A percentile compares a stretch with the other conserved stretches of the same genome.
Evolutionary conservation across 2,329 filamentous ascomycete genomes (phyloP).

Genomic region (Ophiognomonia clavigignenti-juglandacearum): DNA sequence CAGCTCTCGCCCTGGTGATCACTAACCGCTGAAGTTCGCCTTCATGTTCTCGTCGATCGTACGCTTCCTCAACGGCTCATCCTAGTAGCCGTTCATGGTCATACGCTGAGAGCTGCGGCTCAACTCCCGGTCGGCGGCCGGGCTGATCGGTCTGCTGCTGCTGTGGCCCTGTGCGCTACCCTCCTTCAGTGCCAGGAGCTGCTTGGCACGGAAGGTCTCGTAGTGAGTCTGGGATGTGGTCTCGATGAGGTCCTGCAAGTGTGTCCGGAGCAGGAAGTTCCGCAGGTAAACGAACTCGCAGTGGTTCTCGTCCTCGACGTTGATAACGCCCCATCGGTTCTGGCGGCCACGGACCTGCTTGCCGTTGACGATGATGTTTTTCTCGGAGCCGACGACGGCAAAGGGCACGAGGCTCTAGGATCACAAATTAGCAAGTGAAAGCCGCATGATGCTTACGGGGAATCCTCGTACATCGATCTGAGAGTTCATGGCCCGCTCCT

Average conservation of each 20-base stretch:
- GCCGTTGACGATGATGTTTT: conserved; percentile 94
- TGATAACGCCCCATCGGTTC: conserved; percentile 99
- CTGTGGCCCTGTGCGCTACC: conserved; percentile 80
- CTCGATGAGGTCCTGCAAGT: conserved; percentile 97
- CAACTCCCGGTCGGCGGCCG: conserved; percentile 87
- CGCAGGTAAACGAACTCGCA: conserved; percentile 99
- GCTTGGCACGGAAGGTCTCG: conserved; percentile 99
- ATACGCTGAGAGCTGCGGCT: conserved; percentile 96
- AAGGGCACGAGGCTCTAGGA: conserved; percentile 86
- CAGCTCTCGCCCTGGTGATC: conserved; percentile 13
- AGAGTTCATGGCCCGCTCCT: conserved; percentile 88
- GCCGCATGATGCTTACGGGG: neutral
- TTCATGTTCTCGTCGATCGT: conserved; percentile 17
- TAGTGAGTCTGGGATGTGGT: conserved; percentile 99
- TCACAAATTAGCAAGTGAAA: conserved; percentile 30
- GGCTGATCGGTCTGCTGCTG: conserved; percentile 93
- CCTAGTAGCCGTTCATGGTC: conserved; percentile 98
- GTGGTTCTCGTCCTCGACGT: conserved; percentile 98
- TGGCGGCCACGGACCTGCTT: conserved; percentile 96
- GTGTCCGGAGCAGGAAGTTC: conserved; percentile 97
- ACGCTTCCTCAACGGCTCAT: conserved; percentile 13
- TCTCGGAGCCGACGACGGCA: conserved; percentile 95
- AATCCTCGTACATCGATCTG: conserved; percentile 78
- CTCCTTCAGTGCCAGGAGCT: conserved; percentile 95
- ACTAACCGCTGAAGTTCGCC: conserved; percentile 12